Conservation (phyloP, 2,329 filamentous ascomycete genomes). For the Hymenoscyphus scutula region DNA sequence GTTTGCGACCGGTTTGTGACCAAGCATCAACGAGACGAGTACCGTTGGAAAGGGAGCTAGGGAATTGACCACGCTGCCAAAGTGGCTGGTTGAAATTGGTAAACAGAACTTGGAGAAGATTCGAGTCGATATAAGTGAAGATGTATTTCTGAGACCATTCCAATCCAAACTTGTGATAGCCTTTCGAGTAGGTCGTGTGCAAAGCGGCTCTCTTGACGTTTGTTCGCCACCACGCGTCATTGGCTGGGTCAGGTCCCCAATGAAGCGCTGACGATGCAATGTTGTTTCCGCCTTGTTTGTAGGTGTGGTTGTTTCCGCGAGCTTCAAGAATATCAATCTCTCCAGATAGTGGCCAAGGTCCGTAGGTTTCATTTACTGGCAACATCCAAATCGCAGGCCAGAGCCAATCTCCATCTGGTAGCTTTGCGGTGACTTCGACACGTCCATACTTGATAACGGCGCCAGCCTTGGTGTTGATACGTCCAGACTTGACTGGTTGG, state of each 20-base stretch:
- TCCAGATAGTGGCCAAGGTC: constrained; percentile 73
- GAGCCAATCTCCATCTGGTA: constrained; percentile 79
- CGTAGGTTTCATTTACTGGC: constrained; percentile 70
- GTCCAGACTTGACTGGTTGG: constrained; percentile 73
- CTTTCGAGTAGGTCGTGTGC: constrained; percentile 68
- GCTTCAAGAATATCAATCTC: constrained; percentile 83
- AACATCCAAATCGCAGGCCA: constrained; percentile 95
- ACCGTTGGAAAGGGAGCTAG: constrained; percentile 61
- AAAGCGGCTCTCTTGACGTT: constrained; percentile 74
- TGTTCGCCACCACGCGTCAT: constrained; percentile 81
- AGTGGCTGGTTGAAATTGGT: constrained; percentile 68
- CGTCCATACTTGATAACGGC: constrained; percentile 76
- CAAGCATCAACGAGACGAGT: constrained; percentile 63
- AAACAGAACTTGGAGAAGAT: constrained; percentile 77
- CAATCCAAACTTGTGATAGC: constrained; percentile 74
- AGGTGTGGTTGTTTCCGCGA: constrained; percentile 78
- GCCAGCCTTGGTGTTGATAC: constrained; percentile 71
- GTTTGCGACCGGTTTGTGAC: constrained; percentile 56
- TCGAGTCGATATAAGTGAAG: constrained; percentile 81
- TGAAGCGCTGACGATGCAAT: constrained; percentile 76
- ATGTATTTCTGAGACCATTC: constrained; percentile 89
- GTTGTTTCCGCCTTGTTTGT: constrained; percentile 75
- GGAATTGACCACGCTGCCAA: constrained; percentile 68
- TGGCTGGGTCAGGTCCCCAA: constrained; percentile 70
- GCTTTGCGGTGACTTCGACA: constrained; percentile 73